Evolutionary conservation across 2,329 filamentous ascomycete genomes (phyloP), one percentile per base, ranked within the genome.

Genomic region (Paraconiothyrium brasiliense): DNA sequence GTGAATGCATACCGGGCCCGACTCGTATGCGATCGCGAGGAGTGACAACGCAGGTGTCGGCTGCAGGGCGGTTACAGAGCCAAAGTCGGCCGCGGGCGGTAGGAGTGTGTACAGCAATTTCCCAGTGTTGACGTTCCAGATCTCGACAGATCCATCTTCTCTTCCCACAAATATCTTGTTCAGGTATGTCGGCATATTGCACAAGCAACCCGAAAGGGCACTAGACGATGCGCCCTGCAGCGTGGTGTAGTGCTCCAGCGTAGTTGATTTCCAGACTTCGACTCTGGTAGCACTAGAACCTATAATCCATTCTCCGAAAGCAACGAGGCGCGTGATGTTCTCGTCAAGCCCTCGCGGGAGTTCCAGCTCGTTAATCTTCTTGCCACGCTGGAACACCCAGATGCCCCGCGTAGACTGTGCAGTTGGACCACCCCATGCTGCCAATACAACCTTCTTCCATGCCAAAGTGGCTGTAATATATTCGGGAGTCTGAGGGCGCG

Each of bases 121-220:
- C 51, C 85, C 94, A 3, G 92, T 97, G 75, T 91, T 96, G 63
- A 99, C 84, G 75, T 99, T 99, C 94, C 95, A 99, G 54, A 99
- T 97, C 75, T 99, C 95, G 9, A 97, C 90, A 78, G 89, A 91
- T 7, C 95, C 95, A 76, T 99, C 93, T 65, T 87, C 87, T 71
- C 93, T 89, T 10, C 93, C 96, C 2, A 93, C 91, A 67, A 98
- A 93, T 48, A 99, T 87, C 80, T 99, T 99, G 84, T 99, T 99
- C 63, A 99, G 80, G 78, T 93, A 97, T 0, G 95, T 98, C 1
- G 94, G 94, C 90, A 98, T 93, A 71, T 88, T 96, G 75, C 89
- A 91, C 68, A 97, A 86, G 54, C 90, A 89, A 27, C 92, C 92
- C 0, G 91, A 93, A 60, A 97, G 88, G 67, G 89, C 83, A 68